Conservation (phyloP, 768 basidiomycete genomes). For the Lyophyllum semitale region DNA sequence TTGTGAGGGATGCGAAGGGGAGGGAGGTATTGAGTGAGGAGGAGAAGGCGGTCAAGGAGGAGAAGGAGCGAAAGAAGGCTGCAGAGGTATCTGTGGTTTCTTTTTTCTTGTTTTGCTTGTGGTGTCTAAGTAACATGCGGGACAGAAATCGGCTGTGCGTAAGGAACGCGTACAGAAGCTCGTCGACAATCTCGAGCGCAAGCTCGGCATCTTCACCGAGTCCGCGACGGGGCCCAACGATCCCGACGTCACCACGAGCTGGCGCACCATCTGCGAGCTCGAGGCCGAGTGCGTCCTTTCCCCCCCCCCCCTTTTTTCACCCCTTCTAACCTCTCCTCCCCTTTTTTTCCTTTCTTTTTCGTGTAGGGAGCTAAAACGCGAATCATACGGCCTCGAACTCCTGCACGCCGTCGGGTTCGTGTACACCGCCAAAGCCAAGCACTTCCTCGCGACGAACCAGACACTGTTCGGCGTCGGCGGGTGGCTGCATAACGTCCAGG, state of each 20-base stretch:
- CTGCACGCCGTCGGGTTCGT: slow-evolving; percentile 86
- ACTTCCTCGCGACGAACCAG: slow-evolving; percentile 74
- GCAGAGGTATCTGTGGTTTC: slow-evolving; percentile 60
- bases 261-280: slow-evolving; percentile 74
- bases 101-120: background rate
- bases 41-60: slow-evolving; percentile 73
- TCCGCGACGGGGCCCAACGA: slow-evolving; percentile 73
- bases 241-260: slow-evolving; percentile 68
- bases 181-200: slow-evolving; percentile 76
- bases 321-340: no score
- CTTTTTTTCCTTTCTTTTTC: no score
- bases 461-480: slow-evolving; percentile 84
- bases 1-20: slow-evolving; percentile 54
- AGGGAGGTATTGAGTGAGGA: slow-evolving; percentile 62
- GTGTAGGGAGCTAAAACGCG: slow-evolving; percentile 82
- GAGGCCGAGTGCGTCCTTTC: slow-evolving; percentile 72
- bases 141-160: slow-evolving; percentile 78
- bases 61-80: slow-evolving; percentile 63
- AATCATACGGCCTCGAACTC: slow-evolving; percentile 87
- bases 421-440: slow-evolving; percentile 81
- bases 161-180: slow-evolving; percentile 76
- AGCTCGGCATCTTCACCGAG: slow-evolving; percentile 87
- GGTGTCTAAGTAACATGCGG: slow-evolving; percentile 6
- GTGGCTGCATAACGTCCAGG: slow-evolving; percentile 91
- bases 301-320: no score